A percentile compares a stretch with the other conserved stretches of the same genome.
Conservation (phyloP, 805 yeast genomes). For the Dipodascus geniculatus region DNA sequence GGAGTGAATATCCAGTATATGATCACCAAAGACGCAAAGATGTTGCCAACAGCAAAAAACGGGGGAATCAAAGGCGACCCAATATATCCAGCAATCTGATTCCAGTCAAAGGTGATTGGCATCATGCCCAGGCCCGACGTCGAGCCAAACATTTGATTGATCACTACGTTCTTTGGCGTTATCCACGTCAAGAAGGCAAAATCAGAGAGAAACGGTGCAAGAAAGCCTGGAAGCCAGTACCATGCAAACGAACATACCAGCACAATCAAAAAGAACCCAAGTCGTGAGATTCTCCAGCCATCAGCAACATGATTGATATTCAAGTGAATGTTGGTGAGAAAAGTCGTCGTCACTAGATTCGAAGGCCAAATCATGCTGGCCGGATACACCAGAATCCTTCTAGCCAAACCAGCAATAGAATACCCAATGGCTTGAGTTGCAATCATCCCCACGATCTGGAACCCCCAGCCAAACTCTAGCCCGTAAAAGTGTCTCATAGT, state of each 20-base stretch:
- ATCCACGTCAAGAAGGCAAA: conserved; percentile 59
- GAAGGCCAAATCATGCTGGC: conserved; percentile 65
- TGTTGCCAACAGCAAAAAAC: conserved; percentile 32
- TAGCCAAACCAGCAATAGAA: conserved; percentile 52
- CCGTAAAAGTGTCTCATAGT: conserved; percentile 37
- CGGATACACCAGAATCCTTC: conserved; percentile 50
- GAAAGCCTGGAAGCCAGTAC: conserved; percentile 51
- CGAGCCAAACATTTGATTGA: conserved; percentile 56
- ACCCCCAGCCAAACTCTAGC: conserved; percentile 37
- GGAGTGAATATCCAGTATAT: conserved; percentile 45
- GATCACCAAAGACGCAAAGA: conserved; percentile 36
- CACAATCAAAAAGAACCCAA: conserved; percentile 35
- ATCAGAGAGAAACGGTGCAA: conserved; percentile 45
- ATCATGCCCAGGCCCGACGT: conserved; percentile 49
- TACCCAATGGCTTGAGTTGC: conserved; percentile 57
- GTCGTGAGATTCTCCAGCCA: conserved; percentile 50
- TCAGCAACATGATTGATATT: conserved; percentile 40
- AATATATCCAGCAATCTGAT: conserved; percentile 40
- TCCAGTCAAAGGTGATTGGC: conserved; percentile 64
- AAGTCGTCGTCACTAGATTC: conserved; percentile 46
- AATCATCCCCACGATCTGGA: conserved; percentile 37
- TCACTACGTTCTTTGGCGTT: conserved; percentile 41
- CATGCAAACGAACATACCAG: conserved; percentile 34
- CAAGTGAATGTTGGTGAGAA: conserved; percentile 41
- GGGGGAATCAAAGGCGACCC: conserved; percentile 61